Base-by-base conservation (phyloP, 805 yeast genomes). In the Myxozyma melibiosi region DNA sequence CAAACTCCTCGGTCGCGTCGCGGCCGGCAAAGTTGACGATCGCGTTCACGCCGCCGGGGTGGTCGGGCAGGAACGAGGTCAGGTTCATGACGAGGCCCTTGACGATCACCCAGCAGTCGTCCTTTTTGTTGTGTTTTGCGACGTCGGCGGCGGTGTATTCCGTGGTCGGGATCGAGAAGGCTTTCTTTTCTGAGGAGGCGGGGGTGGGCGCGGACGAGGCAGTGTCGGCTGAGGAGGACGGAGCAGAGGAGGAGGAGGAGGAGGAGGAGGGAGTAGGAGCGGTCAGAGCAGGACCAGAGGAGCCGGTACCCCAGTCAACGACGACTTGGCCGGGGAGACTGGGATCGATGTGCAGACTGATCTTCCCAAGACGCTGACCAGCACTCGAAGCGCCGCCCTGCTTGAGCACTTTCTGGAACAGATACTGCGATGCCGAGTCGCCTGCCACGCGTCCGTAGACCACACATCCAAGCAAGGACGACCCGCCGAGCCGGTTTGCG, bases 11-110 rank as follows among this genome's bases (percentile, higher is more conserved):
- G 7, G 88, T 83, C 44, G 90, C 91, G 69, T 90, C 96, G 57
- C 81, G 79, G 41, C 96, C 96, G 18, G 89, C 96, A 70, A 84
- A 80, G 66, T 88, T 94, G 47, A 83, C 74, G 57, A 83, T 80
- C 13, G 84, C 77, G 49, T 81, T 81, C 16, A 72, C 78, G 7
- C 88, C 88, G 27, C 88, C 88, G 5, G 88, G 88, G 63, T 86
- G 94, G 47, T 76, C 78, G 30, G 73, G 77, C 4, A 83, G 70
- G 61, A 86, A 78, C 30, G 67, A 58, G 20, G 89, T 79, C 27
- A 84, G 77, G 68, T 86, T 79, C 71, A 85, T 86, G 14, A 86
- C 88, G 63, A 83, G 79, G 57, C 84, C 84, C 66, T 83, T 82
- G 43, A 86, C 76, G 25, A 85, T 78, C 80, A 86, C 83, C 91